These are phyloP conservation scores for Dendrobium chrysotoxum DNA, from an alignment of 106 monocot genomes.

Conservation along the genomic window DNA sequence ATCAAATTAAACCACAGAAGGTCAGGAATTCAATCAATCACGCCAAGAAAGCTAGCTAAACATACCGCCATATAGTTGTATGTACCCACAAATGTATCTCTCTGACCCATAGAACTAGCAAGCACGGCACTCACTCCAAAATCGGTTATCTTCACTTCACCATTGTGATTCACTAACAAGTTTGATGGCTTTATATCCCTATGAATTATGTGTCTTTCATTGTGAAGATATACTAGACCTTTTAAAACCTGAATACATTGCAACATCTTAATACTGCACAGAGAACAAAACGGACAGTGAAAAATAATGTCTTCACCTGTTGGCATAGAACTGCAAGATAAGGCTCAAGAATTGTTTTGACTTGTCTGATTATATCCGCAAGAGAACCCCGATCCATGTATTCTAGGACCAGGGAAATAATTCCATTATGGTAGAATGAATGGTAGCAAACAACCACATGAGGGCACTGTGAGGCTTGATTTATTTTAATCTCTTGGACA, in stretches of 20 bases:
- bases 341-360: constrained; percentile 90
- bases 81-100: constrained; percentile 96
- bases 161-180: constrained; percentile 75
- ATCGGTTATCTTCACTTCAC: constrained; percentile 87
- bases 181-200: constrained; percentile 93
- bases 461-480: constrained; percentile 73
- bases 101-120: constrained; percentile 83
- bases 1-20: not conserved
- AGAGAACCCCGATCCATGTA: constrained; percentile 97
- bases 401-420: constrained; percentile 93
- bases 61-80: constrained; percentile 90
- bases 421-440: constrained; percentile 92
- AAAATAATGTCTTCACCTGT: constrained; percentile 38
- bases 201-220: constrained; percentile 89
- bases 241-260: constrained; percentile 58
- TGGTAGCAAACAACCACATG: constrained; percentile 87
- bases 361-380: constrained; percentile 83
- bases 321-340: constrained; percentile 93
- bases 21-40: not conserved
- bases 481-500: constrained; percentile 97
- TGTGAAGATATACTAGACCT: constrained; percentile 87
- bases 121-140: constrained; percentile 94
- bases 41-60: constrained; percentile 6
- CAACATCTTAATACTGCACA: constrained; percentile 8
- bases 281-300: not conserved